Percentiles rank a stretch among this genome's conserved stretches.
These are phyloP conservation scores for Colletotrichum sp. DNA, from an alignment of 2,329 filamentous ascomycete species.

Conservation along the genomic window DNA sequence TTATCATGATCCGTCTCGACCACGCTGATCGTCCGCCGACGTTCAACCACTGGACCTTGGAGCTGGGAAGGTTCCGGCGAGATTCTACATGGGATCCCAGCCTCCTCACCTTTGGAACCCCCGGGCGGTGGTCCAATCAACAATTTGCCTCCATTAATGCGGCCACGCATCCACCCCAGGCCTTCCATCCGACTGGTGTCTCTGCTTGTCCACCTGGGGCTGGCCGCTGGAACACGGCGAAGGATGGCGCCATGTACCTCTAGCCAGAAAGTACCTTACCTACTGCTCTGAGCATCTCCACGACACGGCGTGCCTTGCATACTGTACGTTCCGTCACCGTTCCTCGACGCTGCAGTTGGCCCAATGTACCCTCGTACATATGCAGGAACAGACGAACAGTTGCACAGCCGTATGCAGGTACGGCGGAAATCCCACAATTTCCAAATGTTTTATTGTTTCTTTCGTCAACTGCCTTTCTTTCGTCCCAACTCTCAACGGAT, in stretches of 20 bases:
- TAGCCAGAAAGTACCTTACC: background rate
- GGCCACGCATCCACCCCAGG: conserved; percentile 2
- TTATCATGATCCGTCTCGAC: conserved; percentile 16
- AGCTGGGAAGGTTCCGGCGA: conserved; percentile 7
- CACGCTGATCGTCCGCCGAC: conserved; percentile 8
- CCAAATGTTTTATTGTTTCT: background rate
- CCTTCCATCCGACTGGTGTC: background rate
- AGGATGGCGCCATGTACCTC: background rate
- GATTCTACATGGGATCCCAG: conserved; percentile 6
- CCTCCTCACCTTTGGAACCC: background rate
- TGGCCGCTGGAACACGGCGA: background rate
- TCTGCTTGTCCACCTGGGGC: background rate
- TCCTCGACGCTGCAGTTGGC: background rate
- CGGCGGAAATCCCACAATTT: background rate
- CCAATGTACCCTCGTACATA: background rate
- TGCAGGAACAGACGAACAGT: conserved; percentile 20
- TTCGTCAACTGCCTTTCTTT: background rate
- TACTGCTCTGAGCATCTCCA: background rate
- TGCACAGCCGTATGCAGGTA: conserved; percentile 21
- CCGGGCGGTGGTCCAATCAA: conserved; percentile 9
- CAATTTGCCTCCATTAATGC: conserved; percentile 22
- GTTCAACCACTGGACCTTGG: background rate
- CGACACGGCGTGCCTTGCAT: conserved; percentile 17
- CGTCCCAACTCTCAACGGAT: background rate
- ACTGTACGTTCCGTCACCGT: background rate